Conservation (phyloP, 1,139 yeast species). For the Pichia sp. region DNA sequence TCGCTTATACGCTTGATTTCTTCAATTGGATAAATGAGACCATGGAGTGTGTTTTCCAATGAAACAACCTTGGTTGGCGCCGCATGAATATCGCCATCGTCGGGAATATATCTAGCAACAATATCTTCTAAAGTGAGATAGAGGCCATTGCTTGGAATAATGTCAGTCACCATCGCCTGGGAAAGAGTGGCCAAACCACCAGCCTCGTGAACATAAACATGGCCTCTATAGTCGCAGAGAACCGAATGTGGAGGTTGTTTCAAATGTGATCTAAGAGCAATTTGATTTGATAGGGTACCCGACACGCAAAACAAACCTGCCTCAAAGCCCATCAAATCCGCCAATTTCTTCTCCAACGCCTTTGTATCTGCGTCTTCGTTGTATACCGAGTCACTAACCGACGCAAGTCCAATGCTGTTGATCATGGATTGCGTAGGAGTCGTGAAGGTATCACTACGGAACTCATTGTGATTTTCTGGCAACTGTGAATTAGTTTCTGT, state of each 20-base stretch:
- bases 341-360: slow-evolving; percentile 60
- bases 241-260: slow-evolving; percentile 83
- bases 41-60: slow-evolving; percentile 84
- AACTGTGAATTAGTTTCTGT: background rate
- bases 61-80: slow-evolving; percentile 87
- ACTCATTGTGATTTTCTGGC: slow-evolving; percentile 33
- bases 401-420: slow-evolving; percentile 51
- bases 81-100: slow-evolving; percentile 77
- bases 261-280: slow-evolving; percentile 74
- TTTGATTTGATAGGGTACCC: slow-evolving; percentile 88
- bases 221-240: slow-evolving; percentile 80
- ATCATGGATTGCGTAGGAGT: slow-evolving; percentile 80
- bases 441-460: slow-evolving; percentile 88
- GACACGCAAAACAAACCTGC: slow-evolving; percentile 82
- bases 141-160: slow-evolving; percentile 66
- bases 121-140: slow-evolving; percentile 80
- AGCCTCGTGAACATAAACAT: slow-evolving; percentile 79
- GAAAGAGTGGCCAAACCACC: slow-evolving; percentile 87
- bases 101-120: slow-evolving; percentile 56
- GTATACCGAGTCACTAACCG: slow-evolving; percentile 86
- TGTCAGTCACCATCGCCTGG: slow-evolving; percentile 89
- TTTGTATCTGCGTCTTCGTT: slow-evolving; percentile 72
- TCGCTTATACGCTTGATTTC: slow-evolving; percentile 69
- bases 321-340: slow-evolving; percentile 71
- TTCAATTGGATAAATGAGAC: slow-evolving; percentile 73